Percentiles rank a stretch among this genome's conserved stretches.
Conservation (phyloP, 805 yeast species). For the Teunomyces tritomae region DNA sequence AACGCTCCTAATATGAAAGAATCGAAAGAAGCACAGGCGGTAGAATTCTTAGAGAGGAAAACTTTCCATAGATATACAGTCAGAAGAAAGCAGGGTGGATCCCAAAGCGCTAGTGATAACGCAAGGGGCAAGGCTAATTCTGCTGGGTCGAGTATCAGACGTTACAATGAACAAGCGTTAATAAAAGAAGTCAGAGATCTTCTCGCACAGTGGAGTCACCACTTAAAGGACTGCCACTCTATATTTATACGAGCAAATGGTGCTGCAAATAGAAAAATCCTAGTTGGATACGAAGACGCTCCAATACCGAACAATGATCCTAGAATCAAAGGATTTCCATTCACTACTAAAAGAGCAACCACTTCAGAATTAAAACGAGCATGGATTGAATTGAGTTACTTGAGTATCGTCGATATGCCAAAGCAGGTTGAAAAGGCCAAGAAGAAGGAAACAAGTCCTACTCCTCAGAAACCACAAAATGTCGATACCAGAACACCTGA, state of each 20-base stretch:
- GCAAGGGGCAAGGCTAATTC: slow-evolving; percentile 94
- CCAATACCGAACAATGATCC: slow-evolving; percentile 51
- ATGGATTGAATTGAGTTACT: slow-evolving; percentile 74
- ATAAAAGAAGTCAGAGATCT: slow-evolving; percentile 73
- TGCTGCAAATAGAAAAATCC: slow-evolving; percentile 55
- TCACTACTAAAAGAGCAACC: slow-evolving; percentile 87
- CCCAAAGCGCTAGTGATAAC: slow-evolving; percentile 89
- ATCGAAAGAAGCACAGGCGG: slow-evolving; percentile 59
- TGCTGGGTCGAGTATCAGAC: slow-evolving; percentile 87
- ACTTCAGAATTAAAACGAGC: slow-evolving; percentile 74
- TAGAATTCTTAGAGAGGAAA: slow-evolving; percentile 66
- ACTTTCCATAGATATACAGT: slow-evolving; percentile 95
- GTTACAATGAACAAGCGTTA: slow-evolving; percentile 85
- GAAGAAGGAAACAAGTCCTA: slow-evolving; percentile 10
- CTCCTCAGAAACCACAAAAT: slow-evolving; percentile 4
- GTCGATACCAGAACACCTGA: slow-evolving; percentile 24
- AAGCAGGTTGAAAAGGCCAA: slow-evolving; percentile 30
- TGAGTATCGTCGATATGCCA: slow-evolving; percentile 57
- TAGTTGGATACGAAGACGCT: slow-evolving; percentile 66
- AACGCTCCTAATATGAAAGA: slow-evolving; percentile 47
- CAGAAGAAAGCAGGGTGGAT: slow-evolving; percentile 95
- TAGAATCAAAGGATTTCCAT: slow-evolving; percentile 73
- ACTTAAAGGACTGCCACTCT: slow-evolving; percentile 58
- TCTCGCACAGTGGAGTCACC: slow-evolving; percentile 60
- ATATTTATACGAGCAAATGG: slow-evolving; percentile 85